Percentiles rank a stretch among this genome's conserved stretches.
These are phyloP conservation scores for Yarrowia hollandica DNA, from an alignment of 805 yeast species.

Conservation along the genomic window DNA sequence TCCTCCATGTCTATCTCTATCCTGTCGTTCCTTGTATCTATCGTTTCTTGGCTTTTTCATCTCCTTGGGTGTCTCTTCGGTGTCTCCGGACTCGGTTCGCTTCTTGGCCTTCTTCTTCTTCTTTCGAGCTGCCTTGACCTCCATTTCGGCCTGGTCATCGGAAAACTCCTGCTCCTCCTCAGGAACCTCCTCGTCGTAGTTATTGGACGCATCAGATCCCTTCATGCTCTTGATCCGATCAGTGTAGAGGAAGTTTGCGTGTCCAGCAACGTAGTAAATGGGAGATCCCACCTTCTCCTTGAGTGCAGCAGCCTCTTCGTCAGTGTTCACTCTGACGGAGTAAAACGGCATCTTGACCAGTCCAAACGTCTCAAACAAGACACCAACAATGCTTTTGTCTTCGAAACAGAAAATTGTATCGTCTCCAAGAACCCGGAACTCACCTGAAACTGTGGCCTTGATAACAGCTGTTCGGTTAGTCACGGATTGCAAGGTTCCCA, in stretches of 20 bases:
- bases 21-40: conserved; percentile 6
- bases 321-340: conserved; percentile 63
- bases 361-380: conserved; percentile 86
- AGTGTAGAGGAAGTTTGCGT: conserved; percentile 76
- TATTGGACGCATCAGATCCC: conserved; percentile 94
- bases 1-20: neutral
- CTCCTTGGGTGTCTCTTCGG: conserved; percentile 17
- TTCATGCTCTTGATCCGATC: conserved; percentile 65
- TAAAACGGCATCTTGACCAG: conserved; percentile 79
- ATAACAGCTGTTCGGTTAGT: conserved; percentile 74
- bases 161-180: conserved; percentile 93
- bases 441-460: conserved; percentile 75
- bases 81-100: conserved; percentile 32
- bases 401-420: conserved; percentile 71
- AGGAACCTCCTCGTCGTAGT: conserved; percentile 91
- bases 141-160: conserved; percentile 87
- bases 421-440: conserved; percentile 77
- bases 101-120: conserved; percentile 53
- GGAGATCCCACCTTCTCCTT: conserved; percentile 52
- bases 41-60: conserved; percentile 1
- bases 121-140: conserved; percentile 63
- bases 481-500: conserved; percentile 68
- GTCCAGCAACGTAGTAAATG: conserved; percentile 77
- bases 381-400: conserved; percentile 70
- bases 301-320: conserved; percentile 52